A percentile compares a stretch with the other conserved stretches of the same genome.
Conservation (phyloP, 371 early-diverging fungal species). For the Chytridiales sp. region DNA sequence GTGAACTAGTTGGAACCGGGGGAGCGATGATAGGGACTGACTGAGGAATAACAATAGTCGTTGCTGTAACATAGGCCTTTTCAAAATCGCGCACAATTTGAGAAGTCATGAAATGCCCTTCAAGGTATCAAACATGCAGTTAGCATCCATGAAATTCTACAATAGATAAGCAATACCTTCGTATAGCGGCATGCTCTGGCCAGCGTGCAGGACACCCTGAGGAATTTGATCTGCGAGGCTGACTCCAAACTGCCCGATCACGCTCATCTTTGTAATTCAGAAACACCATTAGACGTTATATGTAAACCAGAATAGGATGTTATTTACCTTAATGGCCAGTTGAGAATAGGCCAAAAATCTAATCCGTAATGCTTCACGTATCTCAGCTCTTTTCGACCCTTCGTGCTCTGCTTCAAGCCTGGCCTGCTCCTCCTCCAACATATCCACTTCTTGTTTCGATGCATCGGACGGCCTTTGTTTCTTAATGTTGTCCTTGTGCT, state of each 20-base stretch:
- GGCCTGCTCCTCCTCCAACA: slow-evolving; percentile 19
- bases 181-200: slow-evolving; percentile 25
- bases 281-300: not conserved
- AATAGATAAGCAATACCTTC: no score
- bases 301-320: no score
- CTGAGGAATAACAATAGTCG: no score
- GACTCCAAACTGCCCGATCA: slow-evolving; percentile 11
- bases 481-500: slow-evolving; percentile 13
- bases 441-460: slow-evolving; percentile 4
- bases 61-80: slow-evolving; percentile 7
- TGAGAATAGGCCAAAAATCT: not conserved
- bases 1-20: no score
- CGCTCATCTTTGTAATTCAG: slow-evolving; percentile 7
- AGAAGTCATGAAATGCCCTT: slow-evolving; percentile 2
- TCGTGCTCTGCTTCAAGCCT: slow-evolving; percentile 24
- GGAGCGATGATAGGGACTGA: no score
- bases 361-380: not conserved
- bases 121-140: no score
- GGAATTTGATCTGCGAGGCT: slow-evolving; percentile 31
- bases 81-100: slow-evolving; percentile 25
- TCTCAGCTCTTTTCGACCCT: slow-evolving; percentile 15
- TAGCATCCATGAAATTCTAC: no score
- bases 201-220: slow-evolving; percentile 22
- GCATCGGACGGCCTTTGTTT: slow-evolving; percentile 19
- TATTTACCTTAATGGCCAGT: slow-evolving; percentile 2